Conservation (phyloP, 768 basidiomycete species). For the Lentinus tigrinus region DNA sequence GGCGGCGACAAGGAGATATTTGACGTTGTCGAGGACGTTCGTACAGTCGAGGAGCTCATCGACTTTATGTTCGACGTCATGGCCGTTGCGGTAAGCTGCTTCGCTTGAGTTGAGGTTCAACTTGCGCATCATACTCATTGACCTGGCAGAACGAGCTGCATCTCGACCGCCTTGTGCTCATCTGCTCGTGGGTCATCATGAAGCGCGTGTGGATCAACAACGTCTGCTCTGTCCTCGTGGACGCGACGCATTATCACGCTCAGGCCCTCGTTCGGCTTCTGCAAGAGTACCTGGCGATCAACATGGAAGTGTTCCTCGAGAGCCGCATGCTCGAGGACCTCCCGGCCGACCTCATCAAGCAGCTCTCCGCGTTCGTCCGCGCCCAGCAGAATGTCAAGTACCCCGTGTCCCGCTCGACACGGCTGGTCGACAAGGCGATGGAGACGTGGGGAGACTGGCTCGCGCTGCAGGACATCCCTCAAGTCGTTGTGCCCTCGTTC, state of each 20-base stretch:
- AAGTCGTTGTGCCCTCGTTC: conserved; percentile 41
- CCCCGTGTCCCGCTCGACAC: conserved; percentile 60
- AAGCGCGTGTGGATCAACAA: conserved; percentile 69
- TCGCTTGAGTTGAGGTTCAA: background rate
- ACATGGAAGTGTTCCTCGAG: conserved; percentile 87
- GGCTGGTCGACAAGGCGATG: conserved; percentile 53
- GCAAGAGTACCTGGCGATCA: conserved; percentile 76
- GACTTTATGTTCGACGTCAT: conserved; percentile 88
- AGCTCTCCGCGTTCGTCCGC: conserved; percentile 59
- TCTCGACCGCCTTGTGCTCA: conserved; percentile 76
- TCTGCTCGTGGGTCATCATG: conserved; percentile 80
- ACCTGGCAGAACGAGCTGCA: conserved; percentile 75
- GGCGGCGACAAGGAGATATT: conserved; percentile 72
- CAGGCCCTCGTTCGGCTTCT: conserved; percentile 64
- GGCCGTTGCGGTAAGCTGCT: conserved; percentile 66
- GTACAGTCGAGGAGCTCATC: conserved; percentile 70
- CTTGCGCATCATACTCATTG: background rate
- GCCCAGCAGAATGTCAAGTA: conserved; percentile 62
- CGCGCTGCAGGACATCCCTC: conserved; percentile 63
- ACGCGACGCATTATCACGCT: conserved; percentile 80
- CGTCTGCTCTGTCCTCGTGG: conserved; percentile 74
- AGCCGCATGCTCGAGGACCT: conserved; percentile 77
- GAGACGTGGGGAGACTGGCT: conserved; percentile 72
- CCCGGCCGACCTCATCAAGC: conserved; percentile 58
- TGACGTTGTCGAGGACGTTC: conserved; percentile 57